phyloP scores from a whole-genome alignment of 108 stramenopile genomes.

The Stephanodiscus triporus region DNA sequence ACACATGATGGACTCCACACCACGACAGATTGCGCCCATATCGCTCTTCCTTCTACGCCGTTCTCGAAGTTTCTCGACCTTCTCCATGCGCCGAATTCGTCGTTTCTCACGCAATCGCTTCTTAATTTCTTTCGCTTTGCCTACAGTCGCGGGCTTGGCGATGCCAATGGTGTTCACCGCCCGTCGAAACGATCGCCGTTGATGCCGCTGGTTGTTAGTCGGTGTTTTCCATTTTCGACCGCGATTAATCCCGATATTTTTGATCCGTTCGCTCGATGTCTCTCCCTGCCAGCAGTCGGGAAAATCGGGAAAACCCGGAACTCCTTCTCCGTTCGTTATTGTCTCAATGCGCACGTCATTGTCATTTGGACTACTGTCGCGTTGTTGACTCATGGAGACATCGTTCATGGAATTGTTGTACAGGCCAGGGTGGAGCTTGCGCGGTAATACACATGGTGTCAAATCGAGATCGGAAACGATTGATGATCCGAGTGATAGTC shows the following conservation, averaged over 20 bases:
- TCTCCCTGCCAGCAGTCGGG: slow-evolving; percentile 46
- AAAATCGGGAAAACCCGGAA: slow-evolving; percentile 59
- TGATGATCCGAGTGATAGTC: slow-evolving; percentile 28
- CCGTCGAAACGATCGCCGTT: not conserved
- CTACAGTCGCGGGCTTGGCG: too few relatives aligned
- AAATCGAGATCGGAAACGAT: slow-evolving; percentile 17
- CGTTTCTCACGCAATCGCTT: not conserved
- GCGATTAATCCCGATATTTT: not conserved
- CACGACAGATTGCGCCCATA: not conserved
- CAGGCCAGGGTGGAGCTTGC: slow-evolving; percentile 21
- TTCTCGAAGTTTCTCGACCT: not conserved
- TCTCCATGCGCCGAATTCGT: not conserved
- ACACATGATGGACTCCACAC: not conserved
- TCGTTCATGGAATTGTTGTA: slow-evolving; percentile 33
- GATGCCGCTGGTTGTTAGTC: not conserved
- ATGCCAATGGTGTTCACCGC: not conserved
- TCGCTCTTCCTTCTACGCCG: not conserved
- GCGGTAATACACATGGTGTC: slow-evolving; percentile 25
- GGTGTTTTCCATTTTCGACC: not conserved
- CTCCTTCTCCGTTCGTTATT: slow-evolving; percentile 8
- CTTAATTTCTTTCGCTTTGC: not conserved
- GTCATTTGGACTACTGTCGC: not conserved
- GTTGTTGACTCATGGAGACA: not conserved
- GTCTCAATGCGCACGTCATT: not conserved
- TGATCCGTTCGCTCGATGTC: not conserved